Evolutionary conservation across 352 stramenopile species (phyloP), one percentile per base, ranked within the genome.

Genomic region (Phytopythium sindhum): DNA sequence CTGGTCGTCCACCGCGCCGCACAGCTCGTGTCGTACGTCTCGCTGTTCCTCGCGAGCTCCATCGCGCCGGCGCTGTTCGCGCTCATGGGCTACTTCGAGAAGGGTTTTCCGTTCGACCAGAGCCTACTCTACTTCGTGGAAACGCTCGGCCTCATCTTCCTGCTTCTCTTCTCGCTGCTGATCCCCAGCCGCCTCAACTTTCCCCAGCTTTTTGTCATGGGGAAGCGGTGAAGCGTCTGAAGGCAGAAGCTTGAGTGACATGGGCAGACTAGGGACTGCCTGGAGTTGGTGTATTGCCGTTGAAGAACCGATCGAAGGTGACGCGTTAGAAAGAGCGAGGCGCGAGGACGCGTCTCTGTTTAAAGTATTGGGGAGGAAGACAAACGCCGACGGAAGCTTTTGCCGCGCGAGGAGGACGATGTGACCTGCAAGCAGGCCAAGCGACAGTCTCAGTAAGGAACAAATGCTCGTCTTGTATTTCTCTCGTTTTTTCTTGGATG

Each of bases 111-210:
- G 57, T 86, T 91, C 39, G 83, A 93, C 65, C 81, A 89, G 66
- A 93, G 81, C 65, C 65, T 91, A 50, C 66, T 93, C 8, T 93
- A 90, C 70, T 91, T 91, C 37, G 71, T 91, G 14, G 78, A 89
- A 65, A 75, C 78, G 23, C 67, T 90, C 29, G 83, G 81, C 0
- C 67, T 93, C 33, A 66, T 78, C 17, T 90, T 90, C 60, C 65
- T 93, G 37, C 77, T 93, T 6, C 68, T 91, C 39, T 90, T 93
- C 61, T 90, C 85, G 11, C 84, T 89, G 37, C 68, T 86, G 29
- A 91, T 93, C 57, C 85, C 85, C 4, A 90, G 78, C 41, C 78
- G 85, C 44, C 78, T 93, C 74, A 93, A 93, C 54, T 93, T 93
- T 47, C 85, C 85, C 4, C 74, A 90, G 71, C 70, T 93, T 11